Conservation (phyloP, 2,329 filamentous ascomycete species). For the Ceratocystis papillata region DNA sequence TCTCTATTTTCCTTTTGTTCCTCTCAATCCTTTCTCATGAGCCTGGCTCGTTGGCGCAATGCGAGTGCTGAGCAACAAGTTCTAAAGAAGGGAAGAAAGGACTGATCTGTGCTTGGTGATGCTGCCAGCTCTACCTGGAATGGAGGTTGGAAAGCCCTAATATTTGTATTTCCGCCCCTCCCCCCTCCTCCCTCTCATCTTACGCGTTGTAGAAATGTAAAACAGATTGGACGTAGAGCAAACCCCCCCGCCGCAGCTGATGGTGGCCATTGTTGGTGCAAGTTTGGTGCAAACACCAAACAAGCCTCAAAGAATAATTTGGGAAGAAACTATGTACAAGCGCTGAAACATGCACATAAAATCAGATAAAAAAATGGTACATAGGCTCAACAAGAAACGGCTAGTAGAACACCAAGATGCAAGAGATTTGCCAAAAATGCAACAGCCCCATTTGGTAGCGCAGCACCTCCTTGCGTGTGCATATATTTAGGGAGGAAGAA, state of each 20-base stretch:
- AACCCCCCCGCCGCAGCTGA: too few relatives aligned
- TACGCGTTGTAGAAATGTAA: too few relatives aligned
- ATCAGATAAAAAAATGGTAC: neutral
- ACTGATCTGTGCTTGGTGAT: too few relatives aligned
- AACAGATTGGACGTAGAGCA: too few relatives aligned
- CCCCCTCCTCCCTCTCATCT: too few relatives aligned
- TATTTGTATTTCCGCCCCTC: too few relatives aligned
- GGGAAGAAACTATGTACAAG: neutral
- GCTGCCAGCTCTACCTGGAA: too few relatives aligned
- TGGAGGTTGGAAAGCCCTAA: too few relatives aligned
- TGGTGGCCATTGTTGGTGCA: too few relatives aligned
- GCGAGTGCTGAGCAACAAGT: neutral
- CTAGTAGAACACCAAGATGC: slow-evolving; percentile 4
- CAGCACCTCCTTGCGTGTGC: slow-evolving; percentile 16
- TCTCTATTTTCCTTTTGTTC: neutral
- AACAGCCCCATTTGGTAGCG: slow-evolving; percentile 9
- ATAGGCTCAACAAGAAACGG: neutral
- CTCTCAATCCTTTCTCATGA: neutral
- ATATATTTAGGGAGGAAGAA: slow-evolving; percentile 14
- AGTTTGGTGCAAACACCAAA: too few relatives aligned
- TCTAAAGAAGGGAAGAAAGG: too few relatives aligned
- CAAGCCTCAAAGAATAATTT: too few relatives aligned
- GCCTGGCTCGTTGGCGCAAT: neutral
- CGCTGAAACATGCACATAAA: neutral
- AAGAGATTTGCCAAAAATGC: neutral